Evolutionary conservation across 1,139 yeast species (phyloP).

Genomic region (Pichia sp.): DNA sequence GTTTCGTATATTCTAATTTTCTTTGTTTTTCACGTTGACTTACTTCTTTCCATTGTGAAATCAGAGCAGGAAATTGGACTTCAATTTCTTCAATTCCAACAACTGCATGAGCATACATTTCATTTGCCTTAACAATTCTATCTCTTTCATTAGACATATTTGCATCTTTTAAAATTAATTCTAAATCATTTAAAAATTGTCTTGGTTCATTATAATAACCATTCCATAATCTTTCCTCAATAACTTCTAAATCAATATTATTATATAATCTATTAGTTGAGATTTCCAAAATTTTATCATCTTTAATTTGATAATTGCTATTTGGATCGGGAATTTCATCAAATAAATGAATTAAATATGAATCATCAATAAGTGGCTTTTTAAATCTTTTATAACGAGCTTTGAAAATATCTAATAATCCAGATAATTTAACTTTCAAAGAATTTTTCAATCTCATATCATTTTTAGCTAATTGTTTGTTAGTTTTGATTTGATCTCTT

Average conservation of each 20-base stretch:
- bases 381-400: conserved; percentile 81
- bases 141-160: conserved; percentile 76
- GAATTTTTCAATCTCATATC: conserved; percentile 82
- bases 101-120: conserved; percentile 94
- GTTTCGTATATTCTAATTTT: conserved; percentile 38
- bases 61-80: conserved; percentile 53
- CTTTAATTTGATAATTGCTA: conserved; percentile 42
- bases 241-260: conserved; percentile 89
- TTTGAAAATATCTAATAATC: conserved; percentile 84
- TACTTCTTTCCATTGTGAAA: conserved; percentile 70
- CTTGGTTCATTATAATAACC: conserved; percentile 92
- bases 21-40: conserved; percentile 60
- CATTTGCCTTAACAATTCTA: conserved; percentile 79
- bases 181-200: conserved; percentile 80
- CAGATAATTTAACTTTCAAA: conserved; percentile 77
- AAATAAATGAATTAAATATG: conserved; percentile 65
- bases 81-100: conserved; percentile 90
- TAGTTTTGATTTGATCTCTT: conserved; percentile 41
- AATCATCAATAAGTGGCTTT: conserved; percentile 84
- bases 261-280: conserved; percentile 64
- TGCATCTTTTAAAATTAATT: conserved; percentile 76
- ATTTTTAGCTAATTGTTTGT: conserved; percentile 27
- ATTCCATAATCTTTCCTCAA: conserved; percentile 95
- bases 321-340: conserved; percentile 41
- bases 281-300: conserved; percentile 69